A percentile compares a stretch with the other conserved stretches of the same genome.
Conservation (phyloP, 164 flowering plant genomes). For the Amborella trichopoda region DNA sequence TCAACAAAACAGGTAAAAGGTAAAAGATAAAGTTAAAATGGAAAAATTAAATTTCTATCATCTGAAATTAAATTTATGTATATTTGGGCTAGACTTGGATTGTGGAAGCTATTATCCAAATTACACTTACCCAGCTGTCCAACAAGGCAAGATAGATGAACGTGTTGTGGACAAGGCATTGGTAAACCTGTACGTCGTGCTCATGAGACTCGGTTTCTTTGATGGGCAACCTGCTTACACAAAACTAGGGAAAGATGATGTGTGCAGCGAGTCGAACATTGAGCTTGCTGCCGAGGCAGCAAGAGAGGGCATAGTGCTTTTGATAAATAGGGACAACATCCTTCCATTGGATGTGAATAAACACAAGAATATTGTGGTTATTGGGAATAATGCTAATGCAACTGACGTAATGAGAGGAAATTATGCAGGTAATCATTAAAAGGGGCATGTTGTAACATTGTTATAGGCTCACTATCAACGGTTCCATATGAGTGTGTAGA, state of each 20-base stretch:
- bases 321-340: constrained; percentile 21
- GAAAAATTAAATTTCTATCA: too few relatives aligned
- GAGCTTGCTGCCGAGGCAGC: constrained; percentile 44
- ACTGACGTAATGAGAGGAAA: constrained; percentile 31
- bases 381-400: constrained; percentile 43
- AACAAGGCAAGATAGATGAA: constrained; percentile 15
- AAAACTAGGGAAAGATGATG: constrained; percentile 21
- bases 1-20: too few relatives aligned
- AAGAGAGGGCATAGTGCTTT: constrained; percentile 39
- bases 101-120: constrained; percentile 29
- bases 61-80: too few relatives aligned
- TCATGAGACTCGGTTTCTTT: constrained; percentile 35
- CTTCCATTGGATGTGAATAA: constrained; percentile 17
- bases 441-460: too few relatives aligned
- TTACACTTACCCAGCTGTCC: constrained; percentile 13
- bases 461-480: too few relatives aligned
- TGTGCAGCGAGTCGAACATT: constrained; percentile 24
- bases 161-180: constrained; percentile 23
- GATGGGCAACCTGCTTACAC: constrained; percentile 24
- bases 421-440: too few relatives aligned
- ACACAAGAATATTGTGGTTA: constrained; percentile 17
- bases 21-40: too few relatives aligned
- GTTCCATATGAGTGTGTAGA: too few relatives aligned
- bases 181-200: constrained; percentile 18
- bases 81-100: constrained; percentile 50